These are phyloP conservation scores for Vigna angularis DNA, from an alignment of 306 rosid genomes.

Conservation along the genomic window DNA sequence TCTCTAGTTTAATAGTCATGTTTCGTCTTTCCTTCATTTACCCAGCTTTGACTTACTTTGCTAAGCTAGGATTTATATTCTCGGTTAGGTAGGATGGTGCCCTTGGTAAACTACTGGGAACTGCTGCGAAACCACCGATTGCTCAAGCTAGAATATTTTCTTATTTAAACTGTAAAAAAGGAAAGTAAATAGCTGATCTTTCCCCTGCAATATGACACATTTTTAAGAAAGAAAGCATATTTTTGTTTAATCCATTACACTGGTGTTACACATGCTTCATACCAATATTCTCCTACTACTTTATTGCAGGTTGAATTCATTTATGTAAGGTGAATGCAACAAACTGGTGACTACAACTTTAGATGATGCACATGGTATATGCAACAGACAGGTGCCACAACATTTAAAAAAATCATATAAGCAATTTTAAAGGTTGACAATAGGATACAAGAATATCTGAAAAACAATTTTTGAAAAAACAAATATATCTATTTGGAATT, in stretches of 20 bases:
- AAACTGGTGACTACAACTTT: not conserved
- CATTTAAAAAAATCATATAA: not conserved
- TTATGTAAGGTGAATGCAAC: not conserved
- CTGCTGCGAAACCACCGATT: too few relatives aligned
- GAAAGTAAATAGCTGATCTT: not conserved
- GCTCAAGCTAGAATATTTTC: not conserved
- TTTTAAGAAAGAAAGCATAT: not conserved
- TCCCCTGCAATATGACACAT: not conserved
- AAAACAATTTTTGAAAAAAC: slow-evolving; percentile 7
- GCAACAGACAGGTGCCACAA: slow-evolving; percentile 20
- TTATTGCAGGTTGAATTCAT: not conserved
- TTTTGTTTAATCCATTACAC: not conserved
- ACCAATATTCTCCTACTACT: not conserved
- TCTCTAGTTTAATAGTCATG: too few relatives aligned
- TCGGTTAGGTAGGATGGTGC: too few relatives aligned
- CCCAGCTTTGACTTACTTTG: too few relatives aligned
- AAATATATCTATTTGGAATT: slow-evolving; percentile 23
- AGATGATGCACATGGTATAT: not conserved
- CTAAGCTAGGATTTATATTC: too few relatives aligned
- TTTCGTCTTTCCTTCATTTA: too few relatives aligned
- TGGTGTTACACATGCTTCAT: not conserved
- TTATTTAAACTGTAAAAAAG: not conserved
- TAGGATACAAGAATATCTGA: slow-evolving; percentile 12
- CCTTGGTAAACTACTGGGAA: too few relatives aligned
- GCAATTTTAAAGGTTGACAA: slow-evolving; percentile 7